phyloP scores from a whole-genome alignment of 345 rosid species.

The Raphanus sativus region DNA sequence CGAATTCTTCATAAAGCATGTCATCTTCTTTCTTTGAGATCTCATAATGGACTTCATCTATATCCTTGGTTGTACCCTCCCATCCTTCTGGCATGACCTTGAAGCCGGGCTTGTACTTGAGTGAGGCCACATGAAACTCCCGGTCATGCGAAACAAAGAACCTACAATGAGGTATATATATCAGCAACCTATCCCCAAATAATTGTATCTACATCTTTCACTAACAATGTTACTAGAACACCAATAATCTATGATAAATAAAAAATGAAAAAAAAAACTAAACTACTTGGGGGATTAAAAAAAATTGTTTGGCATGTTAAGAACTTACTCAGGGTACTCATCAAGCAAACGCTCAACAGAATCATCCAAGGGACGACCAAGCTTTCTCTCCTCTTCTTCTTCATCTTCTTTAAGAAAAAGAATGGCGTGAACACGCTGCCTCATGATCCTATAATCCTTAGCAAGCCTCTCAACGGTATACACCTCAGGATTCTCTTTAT shows the following conservation, averaged over 20 bases:
- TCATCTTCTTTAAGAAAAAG: slow-evolving; percentile 92
- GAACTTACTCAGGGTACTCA: slow-evolving; percentile 73
- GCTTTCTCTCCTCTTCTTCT: slow-evolving; percentile 87
- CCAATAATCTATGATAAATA: no score
- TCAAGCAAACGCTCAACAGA: slow-evolving; percentile 90
- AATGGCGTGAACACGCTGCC: slow-evolving; percentile 95
- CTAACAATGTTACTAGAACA: background rate
- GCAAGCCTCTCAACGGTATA: slow-evolving; percentile 81
- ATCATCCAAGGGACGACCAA: slow-evolving; percentile 80
- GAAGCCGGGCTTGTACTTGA: slow-evolving; percentile 85
- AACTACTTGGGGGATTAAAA: background rate
- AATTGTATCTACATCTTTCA: background rate
- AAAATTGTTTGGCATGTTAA: background rate
- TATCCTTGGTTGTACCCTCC: slow-evolving; percentile 88
- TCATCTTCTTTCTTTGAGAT: slow-evolving; percentile 95
- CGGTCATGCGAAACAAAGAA: slow-evolving; percentile 64
- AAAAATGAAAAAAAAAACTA: no score
- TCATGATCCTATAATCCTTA: slow-evolving; percentile 88
- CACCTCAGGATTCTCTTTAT: slow-evolving; percentile 78
- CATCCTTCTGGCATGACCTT: slow-evolving; percentile 99
- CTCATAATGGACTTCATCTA: slow-evolving; percentile 93
- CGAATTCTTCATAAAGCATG: slow-evolving; percentile 82
- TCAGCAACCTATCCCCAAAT: background rate
- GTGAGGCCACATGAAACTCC: slow-evolving; percentile 95
- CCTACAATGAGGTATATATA: background rate